These are phyloP conservation scores for Heterobasidion annosum DNA, from an alignment of 1,284 basidiomycete genomes.

Conservation along the genomic window DNA sequence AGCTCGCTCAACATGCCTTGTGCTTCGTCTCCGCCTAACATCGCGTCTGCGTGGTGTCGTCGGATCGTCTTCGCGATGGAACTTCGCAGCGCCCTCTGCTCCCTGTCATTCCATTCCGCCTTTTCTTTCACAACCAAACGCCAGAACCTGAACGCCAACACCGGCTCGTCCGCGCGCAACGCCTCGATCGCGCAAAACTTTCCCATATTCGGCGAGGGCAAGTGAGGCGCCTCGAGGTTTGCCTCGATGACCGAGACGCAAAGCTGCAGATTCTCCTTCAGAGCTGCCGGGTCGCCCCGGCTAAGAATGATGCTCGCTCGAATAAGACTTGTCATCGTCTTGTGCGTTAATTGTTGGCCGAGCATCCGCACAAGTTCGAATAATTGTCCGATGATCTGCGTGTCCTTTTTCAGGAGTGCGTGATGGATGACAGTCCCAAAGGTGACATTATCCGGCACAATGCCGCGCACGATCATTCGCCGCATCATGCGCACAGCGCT, in stretches of 20 bases:
- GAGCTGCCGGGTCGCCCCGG: slow-evolving; percentile 14
- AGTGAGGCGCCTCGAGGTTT: slow-evolving; percentile 23
- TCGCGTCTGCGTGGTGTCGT: background rate
- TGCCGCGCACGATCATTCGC: slow-evolving; percentile 36
- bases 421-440: slow-evolving; percentile 54
- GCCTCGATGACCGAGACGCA: slow-evolving; percentile 34
- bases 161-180: slow-evolving; percentile 35
- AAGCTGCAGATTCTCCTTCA: slow-evolving; percentile 27
- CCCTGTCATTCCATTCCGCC: slow-evolving; percentile 38
- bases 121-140: slow-evolving; percentile 32
- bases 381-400: slow-evolving; percentile 32
- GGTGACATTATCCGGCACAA: slow-evolving; percentile 41
- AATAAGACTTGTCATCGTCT: slow-evolving; percentile 40
- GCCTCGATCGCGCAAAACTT: slow-evolving; percentile 42
- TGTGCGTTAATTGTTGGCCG: slow-evolving; percentile 29
- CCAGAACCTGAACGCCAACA: slow-evolving; percentile 56
- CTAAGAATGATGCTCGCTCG: slow-evolving; percentile 26
- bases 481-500: slow-evolving; percentile 36
- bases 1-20: background rate
- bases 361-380: slow-evolving; percentile 26
- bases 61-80: slow-evolving; percentile 27
- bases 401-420: slow-evolving; percentile 36
- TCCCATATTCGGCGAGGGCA: slow-evolving; percentile 36
- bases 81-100: slow-evolving; percentile 32
- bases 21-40: background rate